Conservation (phyloP, 805 yeast species). For the Teunomyces aglyptinius region DNA sequence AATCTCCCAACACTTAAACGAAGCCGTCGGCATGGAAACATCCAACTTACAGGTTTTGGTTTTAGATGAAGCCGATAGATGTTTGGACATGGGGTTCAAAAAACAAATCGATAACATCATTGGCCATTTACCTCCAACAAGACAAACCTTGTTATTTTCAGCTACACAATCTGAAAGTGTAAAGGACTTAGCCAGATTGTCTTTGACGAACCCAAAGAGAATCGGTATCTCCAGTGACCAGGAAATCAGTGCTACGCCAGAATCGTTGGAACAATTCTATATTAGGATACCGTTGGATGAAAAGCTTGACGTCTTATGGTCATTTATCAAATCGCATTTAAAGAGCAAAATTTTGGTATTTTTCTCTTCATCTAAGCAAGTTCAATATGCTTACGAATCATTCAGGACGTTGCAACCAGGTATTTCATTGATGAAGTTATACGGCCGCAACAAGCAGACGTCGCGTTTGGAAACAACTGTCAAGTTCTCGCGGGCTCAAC, state of each 20-base stretch:
- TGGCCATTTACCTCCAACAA: constrained; percentile 69
- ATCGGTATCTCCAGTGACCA: constrained; percentile 39
- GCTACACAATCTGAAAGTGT: constrained; percentile 89
- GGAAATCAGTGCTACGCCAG: constrained; percentile 74
- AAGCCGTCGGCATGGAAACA: constrained; percentile 75
- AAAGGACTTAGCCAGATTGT: constrained; percentile 76
- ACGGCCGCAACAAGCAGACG: constrained; percentile 89
- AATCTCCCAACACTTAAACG: constrained; percentile 85
- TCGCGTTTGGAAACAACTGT: constrained; percentile 79
- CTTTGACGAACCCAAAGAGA: constrained; percentile 58
- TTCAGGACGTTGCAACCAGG: constrained; percentile 90
- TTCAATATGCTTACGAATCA: constrained; percentile 83
- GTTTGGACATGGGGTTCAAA: constrained; percentile 91
- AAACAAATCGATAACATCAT: constrained; percentile 78
- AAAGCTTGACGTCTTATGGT: constrained; percentile 82
- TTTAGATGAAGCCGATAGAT: constrained; percentile 89
- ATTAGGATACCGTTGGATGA: constrained; percentile 69
- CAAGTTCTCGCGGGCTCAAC: constrained; percentile 73
- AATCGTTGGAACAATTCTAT: constrained; percentile 79
- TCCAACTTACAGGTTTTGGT: constrained; percentile 75
- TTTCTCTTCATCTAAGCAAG: constrained; percentile 85
- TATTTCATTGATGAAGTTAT: constrained; percentile 78
- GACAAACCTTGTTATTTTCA: constrained; percentile 82
- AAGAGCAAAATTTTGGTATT: constrained; percentile 80
- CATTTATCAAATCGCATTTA: constrained; percentile 79